Conservation (phyloP, 192 early-diverging fungal genomes). For the Thoreauomyces humboldtii region DNA sequence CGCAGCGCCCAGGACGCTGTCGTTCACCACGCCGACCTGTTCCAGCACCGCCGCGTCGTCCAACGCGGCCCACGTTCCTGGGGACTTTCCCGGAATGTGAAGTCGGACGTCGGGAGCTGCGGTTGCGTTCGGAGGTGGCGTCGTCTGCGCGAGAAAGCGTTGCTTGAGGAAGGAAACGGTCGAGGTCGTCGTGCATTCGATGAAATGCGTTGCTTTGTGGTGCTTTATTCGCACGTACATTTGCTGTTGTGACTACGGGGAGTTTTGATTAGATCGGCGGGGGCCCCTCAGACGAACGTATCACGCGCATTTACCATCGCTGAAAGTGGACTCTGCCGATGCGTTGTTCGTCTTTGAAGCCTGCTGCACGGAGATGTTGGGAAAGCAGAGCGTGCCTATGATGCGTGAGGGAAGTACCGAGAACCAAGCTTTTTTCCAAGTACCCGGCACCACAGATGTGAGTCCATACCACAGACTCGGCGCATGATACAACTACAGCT, state of each 20-base stretch:
- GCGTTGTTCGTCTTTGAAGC: too few species aligned
- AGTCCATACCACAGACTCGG: too few species aligned
- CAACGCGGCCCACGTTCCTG: constrained; percentile 28
- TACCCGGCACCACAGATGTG: too few species aligned
- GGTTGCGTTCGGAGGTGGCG: background rate
- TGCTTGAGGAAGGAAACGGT: constrained; percentile 38
- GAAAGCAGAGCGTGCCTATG: too few species aligned
- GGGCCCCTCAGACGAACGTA: too few species aligned
- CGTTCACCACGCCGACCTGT: constrained; percentile 42
- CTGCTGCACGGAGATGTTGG: too few species aligned
- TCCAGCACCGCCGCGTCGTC: constrained; percentile 44
- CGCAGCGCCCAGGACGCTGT: constrained; percentile 33
- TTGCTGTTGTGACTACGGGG: background rate
- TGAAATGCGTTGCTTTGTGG: constrained; percentile 41
- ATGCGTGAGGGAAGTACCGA: too few species aligned
- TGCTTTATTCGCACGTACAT: constrained; percentile 45
- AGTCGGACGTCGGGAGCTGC: constrained; percentile 31
- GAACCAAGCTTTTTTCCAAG: too few species aligned
- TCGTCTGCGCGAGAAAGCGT: constrained; percentile 13
- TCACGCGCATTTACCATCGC: too few species aligned
- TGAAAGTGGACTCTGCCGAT: too few species aligned
- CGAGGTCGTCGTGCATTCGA: constrained; percentile 28
- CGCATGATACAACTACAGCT: too few species aligned
- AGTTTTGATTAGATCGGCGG: too few species aligned
- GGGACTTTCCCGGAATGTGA: constrained; percentile 8